Base-by-base conservation (phyloP, 2,329 filamentous ascomycete genomes). In the Xylaria sp. region DNA sequence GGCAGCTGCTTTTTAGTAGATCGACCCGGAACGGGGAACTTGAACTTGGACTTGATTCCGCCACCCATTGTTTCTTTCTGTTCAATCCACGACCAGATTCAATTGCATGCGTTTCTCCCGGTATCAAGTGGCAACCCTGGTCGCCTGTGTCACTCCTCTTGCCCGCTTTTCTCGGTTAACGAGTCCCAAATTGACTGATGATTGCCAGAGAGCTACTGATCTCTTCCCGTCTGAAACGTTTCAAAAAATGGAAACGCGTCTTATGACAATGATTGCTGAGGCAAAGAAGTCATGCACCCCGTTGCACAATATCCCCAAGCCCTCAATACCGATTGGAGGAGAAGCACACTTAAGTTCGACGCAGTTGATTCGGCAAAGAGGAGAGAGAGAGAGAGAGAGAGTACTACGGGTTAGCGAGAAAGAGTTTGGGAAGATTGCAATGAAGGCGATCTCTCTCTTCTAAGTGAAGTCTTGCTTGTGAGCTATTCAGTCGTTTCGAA, bases 1-100 rank as follows among this genome's bases (percentile, higher is more conserved):
- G 72, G 61, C 44, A 68, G 54, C 42, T 73, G 72, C 68, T 73
- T 72, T 68, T 79, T 82, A 59, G 74, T 68, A 59, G 72, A 77
- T 61, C 79, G 78, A 55, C 79, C 76, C 55, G 79, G 75, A 13
- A 81, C 69, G 35, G 79, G 75, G 55, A 82, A 82, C 46, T 72
- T 76, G 65, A 83, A 82, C 59, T 78, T 80, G 23, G 73, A 75
- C 59, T 69, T 72, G 58, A 72, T 69, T 9, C 61, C 61, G 19
- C 63, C 61, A 52, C 73, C 73, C 76, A 79, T 78, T 48, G 4
- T 30, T 30, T 30, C 23, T 30, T 4, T 16, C 16, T 16, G 1
- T 65, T 70, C 34, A 47, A 57, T 23, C n/a, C 52, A 56, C 35
- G 11, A 48, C 54, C 50, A 19, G 49, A 48, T 30, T 30, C 47